Evolutionary conservation across 306 rosid species (phyloP).

Genomic region (Prunus davidiana): DNA sequence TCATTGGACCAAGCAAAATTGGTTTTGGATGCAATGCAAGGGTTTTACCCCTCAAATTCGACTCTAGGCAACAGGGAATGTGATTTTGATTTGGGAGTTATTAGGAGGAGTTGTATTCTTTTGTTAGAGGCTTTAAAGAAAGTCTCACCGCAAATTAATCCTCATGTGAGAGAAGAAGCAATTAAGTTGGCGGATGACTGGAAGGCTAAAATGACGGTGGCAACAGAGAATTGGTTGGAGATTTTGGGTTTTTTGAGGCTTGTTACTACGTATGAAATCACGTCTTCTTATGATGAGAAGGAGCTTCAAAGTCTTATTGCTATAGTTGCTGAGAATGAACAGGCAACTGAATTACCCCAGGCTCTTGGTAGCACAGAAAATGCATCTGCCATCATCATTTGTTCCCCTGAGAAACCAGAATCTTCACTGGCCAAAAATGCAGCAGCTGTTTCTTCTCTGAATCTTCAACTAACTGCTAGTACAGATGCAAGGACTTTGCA

Average conservation of each 20-base stretch:
- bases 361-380: slow-evolving; percentile 21
- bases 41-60: slow-evolving; percentile 29
- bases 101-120: slow-evolving; percentile 34
- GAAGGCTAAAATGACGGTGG: slow-evolving; percentile 29
- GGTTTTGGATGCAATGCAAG: slow-evolving; percentile 46
- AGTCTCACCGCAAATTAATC: slow-evolving; percentile 26
- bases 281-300: slow-evolving; percentile 21
- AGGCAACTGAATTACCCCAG: slow-evolving; percentile 21
- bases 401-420: slow-evolving; percentile 18
- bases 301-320: slow-evolving; percentile 26
- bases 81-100: slow-evolving; percentile 13
- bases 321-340: slow-evolving; percentile 21
- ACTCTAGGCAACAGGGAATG: slow-evolving; percentile 5
- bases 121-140: slow-evolving; percentile 35
- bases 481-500: slow-evolving; percentile 22
- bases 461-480: slow-evolving; percentile 16
- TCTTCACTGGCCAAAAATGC: slow-evolving; percentile 9
- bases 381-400: slow-evolving; percentile 4
- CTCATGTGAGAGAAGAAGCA: slow-evolving; percentile 39
- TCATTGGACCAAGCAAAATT: slow-evolving; percentile 31
- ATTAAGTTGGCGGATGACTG: slow-evolving; percentile 39
- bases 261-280: slow-evolving; percentile 32
- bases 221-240: slow-evolving; percentile 24
- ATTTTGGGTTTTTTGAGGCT: slow-evolving; percentile 43
- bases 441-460: slow-evolving; percentile 7